These are phyloP conservation scores for Colletotrichum filicis DNA, from an alignment of 2,329 filamentous ascomycete genomes.

Conservation along the genomic window DNA sequence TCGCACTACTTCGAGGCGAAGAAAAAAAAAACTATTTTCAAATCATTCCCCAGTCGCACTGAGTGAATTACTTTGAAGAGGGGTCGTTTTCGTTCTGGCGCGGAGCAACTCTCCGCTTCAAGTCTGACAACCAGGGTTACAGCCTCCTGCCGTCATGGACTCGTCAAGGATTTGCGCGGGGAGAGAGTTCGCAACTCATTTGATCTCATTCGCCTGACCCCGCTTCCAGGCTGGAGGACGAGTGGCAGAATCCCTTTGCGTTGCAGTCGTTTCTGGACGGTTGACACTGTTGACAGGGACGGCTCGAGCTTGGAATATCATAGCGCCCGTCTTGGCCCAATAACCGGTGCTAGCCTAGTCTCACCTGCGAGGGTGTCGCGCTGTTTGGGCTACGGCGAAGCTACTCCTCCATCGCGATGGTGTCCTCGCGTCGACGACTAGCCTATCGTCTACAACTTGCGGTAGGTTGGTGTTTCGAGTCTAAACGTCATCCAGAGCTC, in stretches of 20 bases:
- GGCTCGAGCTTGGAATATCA: background rate
- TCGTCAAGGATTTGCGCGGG: background rate
- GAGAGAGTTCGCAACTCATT: background rate
- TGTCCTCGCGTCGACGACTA: background rate
- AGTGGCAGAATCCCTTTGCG: background rate
- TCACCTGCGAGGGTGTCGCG: constrained; percentile 5
- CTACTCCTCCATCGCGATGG: constrained; percentile 7
- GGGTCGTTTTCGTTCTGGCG: background rate
- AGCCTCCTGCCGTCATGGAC: constrained; percentile 18
- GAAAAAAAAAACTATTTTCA: background rate
- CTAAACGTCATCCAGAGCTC: constrained; percentile 31
- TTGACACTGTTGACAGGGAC: background rate
- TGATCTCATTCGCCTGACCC: background rate
- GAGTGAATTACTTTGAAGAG: background rate
- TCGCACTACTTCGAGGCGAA: background rate
- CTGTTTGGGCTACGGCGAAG: background rate
- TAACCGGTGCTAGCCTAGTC: background rate
- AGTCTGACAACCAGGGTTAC: background rate
- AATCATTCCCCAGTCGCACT: background rate
- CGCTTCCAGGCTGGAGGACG: background rate
- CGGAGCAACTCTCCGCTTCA: background rate
- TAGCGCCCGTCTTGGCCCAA: constrained; percentile 6
- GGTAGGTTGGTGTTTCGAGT: constrained; percentile 4
- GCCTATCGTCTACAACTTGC: background rate
- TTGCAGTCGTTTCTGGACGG: background rate